Evolutionary conservation across 2,329 filamentous ascomycete genomes (phyloP).

Genomic region (Talaromyces sp.): DNA sequence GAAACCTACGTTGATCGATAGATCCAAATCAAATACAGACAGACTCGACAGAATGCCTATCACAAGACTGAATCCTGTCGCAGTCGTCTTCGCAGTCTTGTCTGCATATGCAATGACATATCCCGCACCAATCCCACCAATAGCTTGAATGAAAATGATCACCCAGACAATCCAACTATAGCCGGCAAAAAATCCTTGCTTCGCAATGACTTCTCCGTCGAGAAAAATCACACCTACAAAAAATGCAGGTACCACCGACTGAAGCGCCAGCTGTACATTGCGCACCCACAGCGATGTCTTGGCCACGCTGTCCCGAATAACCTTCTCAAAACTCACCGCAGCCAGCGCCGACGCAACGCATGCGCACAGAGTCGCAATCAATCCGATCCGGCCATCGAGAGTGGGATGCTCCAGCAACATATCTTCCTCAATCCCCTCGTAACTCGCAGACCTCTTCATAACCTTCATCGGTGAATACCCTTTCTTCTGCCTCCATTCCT

Average conservation of each 20-base stretch:
- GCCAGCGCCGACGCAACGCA: conserved; percentile 79
- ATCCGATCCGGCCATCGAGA: conserved; percentile 75
- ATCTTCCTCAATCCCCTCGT: conserved; percentile 76
- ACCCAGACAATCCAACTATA: conserved; percentile 92
- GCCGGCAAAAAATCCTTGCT: conserved; percentile 87
- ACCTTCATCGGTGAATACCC: conserved; percentile 49
- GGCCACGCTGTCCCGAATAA: conserved; percentile 76
- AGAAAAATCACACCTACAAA: conserved; percentile 82
- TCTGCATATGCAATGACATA: conserved; percentile 78
- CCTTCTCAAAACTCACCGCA: conserved; percentile 68
- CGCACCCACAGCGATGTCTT: conserved; percentile 84
- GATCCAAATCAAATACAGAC: conserved; percentile 75
- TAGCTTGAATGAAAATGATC: conserved; percentile 75
- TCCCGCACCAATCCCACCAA: conserved; percentile 78
- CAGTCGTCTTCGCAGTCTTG: conserved; percentile 91
- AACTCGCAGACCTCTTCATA: conserved; percentile 74
- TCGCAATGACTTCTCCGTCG: conserved; percentile 77
- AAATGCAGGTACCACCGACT: conserved; percentile 84
- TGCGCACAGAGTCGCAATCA: conserved; percentile 72
- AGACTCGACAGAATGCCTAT: conserved; percentile 82
- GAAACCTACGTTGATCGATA: conserved; percentile 66
- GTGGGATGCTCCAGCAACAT: conserved; percentile 49
- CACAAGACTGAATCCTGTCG: conserved; percentile 86
- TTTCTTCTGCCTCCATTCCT: conserved; percentile 64
- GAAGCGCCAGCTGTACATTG: conserved; percentile 91